Evolutionary conservation across 805 yeast species (phyloP).

Genomic region (Candida sithepensis): DNA sequence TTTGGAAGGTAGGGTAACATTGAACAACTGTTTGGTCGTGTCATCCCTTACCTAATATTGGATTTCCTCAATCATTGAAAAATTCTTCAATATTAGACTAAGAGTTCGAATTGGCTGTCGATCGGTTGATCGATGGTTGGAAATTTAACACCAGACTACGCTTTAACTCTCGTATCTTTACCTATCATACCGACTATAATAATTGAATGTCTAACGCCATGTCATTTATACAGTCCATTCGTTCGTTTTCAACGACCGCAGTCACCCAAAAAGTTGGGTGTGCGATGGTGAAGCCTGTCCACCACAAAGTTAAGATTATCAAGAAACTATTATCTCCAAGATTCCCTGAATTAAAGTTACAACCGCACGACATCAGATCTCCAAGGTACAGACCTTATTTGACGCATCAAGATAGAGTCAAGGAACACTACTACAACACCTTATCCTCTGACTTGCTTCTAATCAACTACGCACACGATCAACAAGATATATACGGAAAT

Average conservation of each 20-base stretch:
- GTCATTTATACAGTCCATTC: slow-evolving; percentile 6
- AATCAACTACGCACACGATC: slow-evolving; percentile 69
- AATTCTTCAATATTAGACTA: background rate
- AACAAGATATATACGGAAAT: slow-evolving; percentile 51
- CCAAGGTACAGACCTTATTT: slow-evolving; percentile 72
- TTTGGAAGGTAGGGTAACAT: too few species aligned
- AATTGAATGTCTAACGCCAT: background rate
- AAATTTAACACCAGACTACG: too few species aligned
- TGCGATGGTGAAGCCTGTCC: slow-evolving; percentile 86
- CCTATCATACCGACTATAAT: background rate
- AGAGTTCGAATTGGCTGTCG: background rate
- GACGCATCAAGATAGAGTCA: slow-evolving; percentile 75
- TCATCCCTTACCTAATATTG: background rate
- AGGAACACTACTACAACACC: slow-evolving; percentile 72
- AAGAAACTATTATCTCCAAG: slow-evolving; percentile 74
- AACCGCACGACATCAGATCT: slow-evolving; percentile 73
- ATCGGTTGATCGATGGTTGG: too few species aligned
- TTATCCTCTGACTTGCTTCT: slow-evolving; percentile 74
- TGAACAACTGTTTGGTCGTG: background rate
- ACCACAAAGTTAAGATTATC: slow-evolving; percentile 75
- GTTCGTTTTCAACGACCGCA: slow-evolving; percentile 31
- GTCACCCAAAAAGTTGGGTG: slow-evolving; percentile 47
- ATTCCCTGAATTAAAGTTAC: slow-evolving; percentile 61
- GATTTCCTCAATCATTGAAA: background rate
- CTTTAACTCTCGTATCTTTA: too few species aligned